These are phyloP conservation scores for Saccharomyces kudriavzevii DNA, from an alignment of 805 yeast genomes.

Conservation along the genomic window DNA sequence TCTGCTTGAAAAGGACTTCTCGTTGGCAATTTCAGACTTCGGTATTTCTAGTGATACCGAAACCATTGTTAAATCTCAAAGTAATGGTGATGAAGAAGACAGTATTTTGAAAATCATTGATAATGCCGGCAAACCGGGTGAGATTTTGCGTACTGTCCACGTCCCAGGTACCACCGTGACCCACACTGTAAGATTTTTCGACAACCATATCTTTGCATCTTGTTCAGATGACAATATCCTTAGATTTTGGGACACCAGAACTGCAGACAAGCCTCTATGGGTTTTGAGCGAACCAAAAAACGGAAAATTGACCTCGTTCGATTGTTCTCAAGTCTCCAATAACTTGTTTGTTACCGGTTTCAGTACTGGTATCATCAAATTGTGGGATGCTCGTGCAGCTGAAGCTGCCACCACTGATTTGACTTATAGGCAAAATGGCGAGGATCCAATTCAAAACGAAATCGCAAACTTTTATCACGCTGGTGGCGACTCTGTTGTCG, in stretches of 20 bases:
- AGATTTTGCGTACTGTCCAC: conserved; percentile 16
- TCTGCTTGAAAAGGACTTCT: background rate
- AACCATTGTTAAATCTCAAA: conserved; percentile 22
- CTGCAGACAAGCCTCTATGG: conserved; percentile 20
- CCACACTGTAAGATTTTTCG: conserved; percentile 21
- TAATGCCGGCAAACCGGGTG: conserved; percentile 22
- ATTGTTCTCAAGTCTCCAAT: conserved; percentile 17
- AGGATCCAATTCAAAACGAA: conserved; percentile 17
- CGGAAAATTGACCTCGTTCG: conserved; percentile 19
- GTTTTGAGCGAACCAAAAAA: conserved; percentile 17
- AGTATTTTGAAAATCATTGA: conserved; percentile 21
- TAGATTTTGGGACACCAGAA: conserved; percentile 25
- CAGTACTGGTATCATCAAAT: conserved; percentile 21
- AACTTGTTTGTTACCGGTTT: conserved; percentile 25
- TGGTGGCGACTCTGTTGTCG: conserved; percentile 24
- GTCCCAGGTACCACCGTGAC: conserved; percentile 21
- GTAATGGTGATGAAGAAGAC: conserved; percentile 19
- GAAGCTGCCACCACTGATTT: conserved; percentile 15
- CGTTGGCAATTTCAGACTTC: conserved; percentile 20
- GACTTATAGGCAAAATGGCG: conserved; percentile 16
- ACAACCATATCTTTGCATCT: conserved; percentile 22
- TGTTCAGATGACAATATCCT: conserved; percentile 24
- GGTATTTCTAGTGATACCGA: conserved; percentile 18
- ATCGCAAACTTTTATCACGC: conserved; percentile 19
- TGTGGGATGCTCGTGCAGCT: conserved; percentile 26